Base-by-base conservation (phyloP, 495 filamentous ascomycete genomes). In the Penicillium fimorum region DNA sequence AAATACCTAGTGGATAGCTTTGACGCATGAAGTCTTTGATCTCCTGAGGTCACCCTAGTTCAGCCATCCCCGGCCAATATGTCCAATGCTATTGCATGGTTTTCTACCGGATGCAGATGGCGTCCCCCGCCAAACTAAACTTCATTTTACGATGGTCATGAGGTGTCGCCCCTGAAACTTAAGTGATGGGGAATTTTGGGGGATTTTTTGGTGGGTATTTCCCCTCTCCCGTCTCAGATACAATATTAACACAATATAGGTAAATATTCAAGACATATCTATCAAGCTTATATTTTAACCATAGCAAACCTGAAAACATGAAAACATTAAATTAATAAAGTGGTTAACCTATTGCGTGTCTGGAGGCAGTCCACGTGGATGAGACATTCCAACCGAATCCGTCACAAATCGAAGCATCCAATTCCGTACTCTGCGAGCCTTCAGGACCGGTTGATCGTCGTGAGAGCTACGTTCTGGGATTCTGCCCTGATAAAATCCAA, bases 331-430 rank as follows among this genome's bases (percentile, higher is more conserved):
- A 22, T 22, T 22, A 22, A 7, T 27, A 27, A 27, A 27, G 3
- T 4, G 5, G 6, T 27, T 27, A 27, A 27, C 9, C 66, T 65
- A 76, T 57, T 77, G 79, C 25, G 79, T 80, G 68, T 82, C 79
- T 46, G 77, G 79, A 45, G 79, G 79, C 62, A 82, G 58, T 43
- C 71, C 66, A 72, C 68, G 61, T 66, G 60, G 59, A 47, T 58
- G 12, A 55, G 60, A 57, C 63, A 65, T 67, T 60, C 64, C 63
- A 74, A 59, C 74, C 61, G 55, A 49, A 60, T 74, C 73, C 59
- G 69, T 68, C 53, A 94, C 87, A 73, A 92, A 94, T 45, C 76
- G 75, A 50, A 84, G 68, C 44, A 89, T 82, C 92, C 91, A 96
- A 53, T 87, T 81, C 52, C 79, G 78, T 46, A 95, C 90, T 52